Percentiles rank a stretch among this genome's conserved stretches.
Conservation (phyloP, 2,329 filamentous ascomycete genomes). For the Tolypocladium inflatum region DNA sequence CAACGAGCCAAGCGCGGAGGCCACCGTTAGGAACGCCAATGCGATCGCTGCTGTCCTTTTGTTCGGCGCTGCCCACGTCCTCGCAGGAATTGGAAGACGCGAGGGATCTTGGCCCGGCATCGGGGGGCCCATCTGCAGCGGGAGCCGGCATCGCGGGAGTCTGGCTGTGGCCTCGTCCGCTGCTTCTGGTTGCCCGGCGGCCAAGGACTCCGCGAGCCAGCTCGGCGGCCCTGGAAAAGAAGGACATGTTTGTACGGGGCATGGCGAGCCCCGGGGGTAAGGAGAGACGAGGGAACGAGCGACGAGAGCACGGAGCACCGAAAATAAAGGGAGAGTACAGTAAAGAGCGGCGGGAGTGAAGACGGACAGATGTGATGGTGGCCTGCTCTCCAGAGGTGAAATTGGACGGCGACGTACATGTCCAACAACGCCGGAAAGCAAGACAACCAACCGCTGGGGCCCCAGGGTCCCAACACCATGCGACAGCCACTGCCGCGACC, state of each 20-base stretch:
- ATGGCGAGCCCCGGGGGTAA: no score
- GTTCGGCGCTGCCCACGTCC: neutral
- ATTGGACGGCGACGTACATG: neutral
- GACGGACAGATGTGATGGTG: neutral
- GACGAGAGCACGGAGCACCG: no score
- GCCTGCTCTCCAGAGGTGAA: neutral
- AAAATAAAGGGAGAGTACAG: neutral
- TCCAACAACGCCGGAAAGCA: neutral
- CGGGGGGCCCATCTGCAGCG: constrained; percentile 6
- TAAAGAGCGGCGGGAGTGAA: neutral
- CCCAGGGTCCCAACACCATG: neutral
- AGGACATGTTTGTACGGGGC: neutral
- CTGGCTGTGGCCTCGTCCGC: neutral
- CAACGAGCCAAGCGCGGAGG: constrained; percentile 19
- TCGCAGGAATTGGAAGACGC: neutral
- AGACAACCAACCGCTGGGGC: neutral
- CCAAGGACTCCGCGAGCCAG: neutral
- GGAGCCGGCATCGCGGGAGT: neutral
- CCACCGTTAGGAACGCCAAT: constrained; percentile 14
- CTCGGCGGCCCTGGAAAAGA: neutral
- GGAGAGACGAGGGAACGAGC: neutral
- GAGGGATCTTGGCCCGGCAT: neutral
- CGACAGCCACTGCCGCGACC: neutral
- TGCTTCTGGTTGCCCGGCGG: neutral
- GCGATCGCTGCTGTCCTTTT: neutral